Conservation (phyloP, 305 asterid genomes). For the Fraxinus xanthoxyloides region DNA sequence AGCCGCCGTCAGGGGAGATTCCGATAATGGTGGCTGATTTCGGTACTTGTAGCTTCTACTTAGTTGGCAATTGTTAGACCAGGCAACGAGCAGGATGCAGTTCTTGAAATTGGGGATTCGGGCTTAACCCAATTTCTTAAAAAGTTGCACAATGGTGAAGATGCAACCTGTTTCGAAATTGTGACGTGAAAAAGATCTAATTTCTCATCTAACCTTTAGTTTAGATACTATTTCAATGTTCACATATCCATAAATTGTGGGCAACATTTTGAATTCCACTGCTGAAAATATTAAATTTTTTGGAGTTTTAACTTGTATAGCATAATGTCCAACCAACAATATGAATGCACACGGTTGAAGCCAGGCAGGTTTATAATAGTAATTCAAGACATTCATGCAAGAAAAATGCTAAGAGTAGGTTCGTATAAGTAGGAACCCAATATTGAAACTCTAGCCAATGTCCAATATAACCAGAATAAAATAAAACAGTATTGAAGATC, state of each 20-base stretch:
- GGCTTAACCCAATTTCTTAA: too few species aligned
- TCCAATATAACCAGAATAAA: background rate
- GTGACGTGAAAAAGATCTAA: background rate
- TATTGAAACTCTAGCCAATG: background rate
- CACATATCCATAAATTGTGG: background rate
- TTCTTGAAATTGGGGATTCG: too few species aligned
- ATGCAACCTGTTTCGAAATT: background rate
- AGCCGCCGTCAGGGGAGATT: too few species aligned
- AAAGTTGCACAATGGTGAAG: background rate
- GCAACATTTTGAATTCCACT: background rate
- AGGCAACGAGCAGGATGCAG: too few species aligned
- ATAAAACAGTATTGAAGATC: background rate
- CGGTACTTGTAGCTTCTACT: too few species aligned
- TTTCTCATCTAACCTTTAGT: background rate
- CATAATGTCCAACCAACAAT: background rate
- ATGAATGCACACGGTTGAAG: background rate
- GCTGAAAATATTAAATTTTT: too few species aligned
- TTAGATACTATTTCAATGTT: background rate
- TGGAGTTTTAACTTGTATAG: too few species aligned
- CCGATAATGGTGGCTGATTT: too few species aligned
- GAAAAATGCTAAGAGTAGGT: background rate
- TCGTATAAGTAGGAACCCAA: background rate
- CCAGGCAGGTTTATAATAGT: background rate
- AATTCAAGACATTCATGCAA: background rate
- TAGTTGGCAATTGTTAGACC: too few species aligned